phyloP scores from a whole-genome alignment of 2,329 filamentous ascomycete genomes.

The Truncatella angustata region DNA sequence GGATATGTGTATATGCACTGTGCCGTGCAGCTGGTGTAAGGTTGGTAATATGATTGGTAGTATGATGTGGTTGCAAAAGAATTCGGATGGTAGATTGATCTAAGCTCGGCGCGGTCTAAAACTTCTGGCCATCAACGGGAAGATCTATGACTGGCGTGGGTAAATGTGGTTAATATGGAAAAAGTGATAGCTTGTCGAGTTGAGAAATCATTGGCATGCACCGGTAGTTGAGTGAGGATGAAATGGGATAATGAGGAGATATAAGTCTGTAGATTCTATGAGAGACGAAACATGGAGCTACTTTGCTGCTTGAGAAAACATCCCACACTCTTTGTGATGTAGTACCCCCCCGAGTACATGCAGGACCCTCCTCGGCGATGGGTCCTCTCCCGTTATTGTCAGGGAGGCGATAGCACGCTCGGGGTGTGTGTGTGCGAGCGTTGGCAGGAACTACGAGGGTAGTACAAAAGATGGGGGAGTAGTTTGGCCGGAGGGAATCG shows the following conservation, averaged over 20 bases:
- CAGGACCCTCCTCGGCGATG: conserved; percentile 12
- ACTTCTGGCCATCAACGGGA: conserved; percentile 29
- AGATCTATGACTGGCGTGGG: conserved; percentile 38
- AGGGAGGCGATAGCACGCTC: conserved; percentile 14
- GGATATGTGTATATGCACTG: conserved; percentile 19
- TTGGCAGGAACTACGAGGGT: conserved; percentile 10
- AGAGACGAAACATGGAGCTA: conserved; percentile 18
- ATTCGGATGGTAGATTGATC: conserved; percentile 21
- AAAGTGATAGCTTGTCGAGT: conserved; percentile 30
- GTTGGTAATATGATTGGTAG: conserved; percentile 1
- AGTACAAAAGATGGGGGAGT: conserved; percentile 26
- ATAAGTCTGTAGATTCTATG: conserved; percentile 29
- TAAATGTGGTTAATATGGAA: conserved; percentile 43
- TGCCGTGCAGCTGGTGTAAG: conserved; percentile 20
- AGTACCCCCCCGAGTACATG: conserved; percentile 15
- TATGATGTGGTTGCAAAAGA: conserved; percentile 17
- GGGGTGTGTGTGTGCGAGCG: conserved; percentile 9
- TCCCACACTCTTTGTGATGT: conserved; percentile 17
- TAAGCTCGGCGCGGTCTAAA: conserved; percentile 24
- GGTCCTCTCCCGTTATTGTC: conserved; percentile 12
- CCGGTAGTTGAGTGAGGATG: conserved; percentile 29
- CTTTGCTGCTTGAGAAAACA: conserved; percentile 19
- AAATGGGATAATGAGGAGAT: conserved; percentile 29
- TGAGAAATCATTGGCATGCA: conserved; percentile 32
- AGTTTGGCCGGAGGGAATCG: conserved; percentile 20